Percentiles rank a stretch among this genome's conserved stretches.
Conservation (phyloP, 257 asterid species). For the Coffea eugenioides region DNA sequence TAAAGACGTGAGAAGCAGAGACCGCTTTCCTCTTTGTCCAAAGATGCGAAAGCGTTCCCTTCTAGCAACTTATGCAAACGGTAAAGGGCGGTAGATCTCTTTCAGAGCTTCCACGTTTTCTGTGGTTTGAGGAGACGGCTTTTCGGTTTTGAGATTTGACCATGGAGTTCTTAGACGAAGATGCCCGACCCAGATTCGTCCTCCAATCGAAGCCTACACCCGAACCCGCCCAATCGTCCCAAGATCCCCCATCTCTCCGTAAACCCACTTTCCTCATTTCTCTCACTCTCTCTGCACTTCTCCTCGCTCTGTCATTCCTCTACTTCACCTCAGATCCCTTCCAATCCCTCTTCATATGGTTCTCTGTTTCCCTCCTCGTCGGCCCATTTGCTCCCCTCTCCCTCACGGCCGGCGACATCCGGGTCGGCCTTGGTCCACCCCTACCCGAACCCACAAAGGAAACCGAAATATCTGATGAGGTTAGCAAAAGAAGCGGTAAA, state of each 20-base stretch:
- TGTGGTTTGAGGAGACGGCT: neutral
- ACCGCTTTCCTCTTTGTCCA: neutral
- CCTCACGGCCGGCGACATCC: slow-evolving; percentile 87
- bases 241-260: slow-evolving; percentile 29
- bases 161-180: slow-evolving; percentile 93
- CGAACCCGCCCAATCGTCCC: slow-evolving; percentile 25
- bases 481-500: slow-evolving; percentile 28
- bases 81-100: neutral
- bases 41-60: neutral
- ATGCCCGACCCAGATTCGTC: slow-evolving; percentile 72
- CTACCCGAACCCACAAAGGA: slow-evolving; percentile 23
- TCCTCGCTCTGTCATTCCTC: slow-evolving; percentile 40
- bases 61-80: neutral
- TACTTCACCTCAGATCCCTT: slow-evolving; percentile 60
- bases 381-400: slow-evolving; percentile 87
- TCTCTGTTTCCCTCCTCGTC: slow-evolving; percentile 63
- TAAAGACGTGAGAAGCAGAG: neutral
- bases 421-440: slow-evolving; percentile 79
- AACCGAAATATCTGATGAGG: slow-evolving; percentile 12
- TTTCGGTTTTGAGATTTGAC: slow-evolving; percentile 3
- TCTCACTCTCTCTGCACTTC: slow-evolving; percentile 39
- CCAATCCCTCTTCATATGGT: slow-evolving; percentile 62
- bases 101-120: neutral
- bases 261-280: slow-evolving; percentile 59
- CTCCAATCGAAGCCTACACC: slow-evolving; percentile 61